Percentiles rank a stretch among this genome's conserved stretches.
Conservation (phyloP, 805 yeast genomes). For the Metschnikowia colocasiae region DNA sequence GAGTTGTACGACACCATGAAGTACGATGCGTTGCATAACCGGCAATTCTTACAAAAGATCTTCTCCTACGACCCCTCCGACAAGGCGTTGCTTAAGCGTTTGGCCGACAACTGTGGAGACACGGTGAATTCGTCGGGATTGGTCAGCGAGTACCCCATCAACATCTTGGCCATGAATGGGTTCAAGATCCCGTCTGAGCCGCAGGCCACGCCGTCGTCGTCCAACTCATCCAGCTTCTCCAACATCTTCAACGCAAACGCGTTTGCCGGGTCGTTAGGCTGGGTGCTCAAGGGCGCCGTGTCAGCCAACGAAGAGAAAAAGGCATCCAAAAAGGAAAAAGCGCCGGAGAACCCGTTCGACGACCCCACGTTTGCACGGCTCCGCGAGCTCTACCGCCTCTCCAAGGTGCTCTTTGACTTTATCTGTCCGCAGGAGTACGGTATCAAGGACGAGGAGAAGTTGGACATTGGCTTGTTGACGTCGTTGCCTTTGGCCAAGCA, state of each 20-base stretch:
- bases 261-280: slow-evolving; percentile 67
- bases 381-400: slow-evolving; percentile 82
- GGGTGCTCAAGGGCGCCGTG: slow-evolving; percentile 55
- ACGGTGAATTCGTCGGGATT: slow-evolving; percentile 49
- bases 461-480: slow-evolving; percentile 92
- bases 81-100: slow-evolving; percentile 29
- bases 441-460: slow-evolving; percentile 88
- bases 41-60: slow-evolving; percentile 79
- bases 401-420: slow-evolving; percentile 92
- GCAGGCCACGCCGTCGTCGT: slow-evolving; percentile 17
- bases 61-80: slow-evolving; percentile 60
- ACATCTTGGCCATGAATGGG: slow-evolving; percentile 70
- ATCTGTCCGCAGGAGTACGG: slow-evolving; percentile 99
- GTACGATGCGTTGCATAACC: slow-evolving; percentile 93
- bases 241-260: slow-evolving; percentile 22
- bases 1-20: slow-evolving; percentile 98
- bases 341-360: slow-evolving; percentile 54
- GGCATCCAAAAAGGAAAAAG: slow-evolving; percentile 13
- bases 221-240: slow-evolving; percentile 21
- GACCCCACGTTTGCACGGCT: slow-evolving; percentile 74
- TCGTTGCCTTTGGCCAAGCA: slow-evolving; percentile 91
- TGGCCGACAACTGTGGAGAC: slow-evolving; percentile 41
- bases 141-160: slow-evolving; percentile 70
- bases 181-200: slow-evolving; percentile 54
- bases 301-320: slow-evolving; percentile 14